Base-by-base conservation (phyloP, 345 rosid species). In the Citrus cavaleriei region DNA sequence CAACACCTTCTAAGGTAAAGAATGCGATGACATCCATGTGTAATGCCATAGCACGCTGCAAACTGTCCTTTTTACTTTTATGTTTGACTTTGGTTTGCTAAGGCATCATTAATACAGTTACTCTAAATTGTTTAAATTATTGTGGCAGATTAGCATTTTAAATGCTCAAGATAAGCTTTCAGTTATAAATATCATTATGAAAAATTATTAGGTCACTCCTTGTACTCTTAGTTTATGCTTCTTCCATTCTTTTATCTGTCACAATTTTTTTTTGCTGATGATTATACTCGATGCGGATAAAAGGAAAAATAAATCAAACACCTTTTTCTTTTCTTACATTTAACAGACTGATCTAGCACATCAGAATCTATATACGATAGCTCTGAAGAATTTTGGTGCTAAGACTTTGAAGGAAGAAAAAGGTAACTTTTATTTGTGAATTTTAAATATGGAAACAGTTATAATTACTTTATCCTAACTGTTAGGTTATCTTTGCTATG, bases 261-360 rank as follows among this genome's bases (percentile, higher is more conserved):
- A 10, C 38, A 54, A 27, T 16, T 37, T 46, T 49, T 3, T 70
- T 70, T 69, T 42, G 55, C 14, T 8, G 74, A 51, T 55, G 21
- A 25, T 30, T 24, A 13, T 60, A 34, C 10, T 57, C 9, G n/a
- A 54, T 54, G n/a, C 25, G 19, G 6, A 28, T 19, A 34, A 21
- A 21, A 21, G 25, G 18, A 27, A 59, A 37, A 37, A 35, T 37
- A 59, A 60, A 5, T 14, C 65, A 73, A 35, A 73, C 18, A 14
- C n/a, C 14, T 63, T 46, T 6, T 3, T 19, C 18, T 2, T 24
- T 32, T 32, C 57, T 55, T 22, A 8, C 38, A 21, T 25, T 54
- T 77, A 80, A 67, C 89, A 93, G 98, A 91, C 92, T 10, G 91
- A 89, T 83, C 86, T 93, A 59, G 91, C 93, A 3, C 89, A 81